A percentile compares a stretch with the other conserved stretches of the same genome.
Conservation (phyloP, 1,284 basidiomycete species). For the Leucoagaricus sp. region DNA sequence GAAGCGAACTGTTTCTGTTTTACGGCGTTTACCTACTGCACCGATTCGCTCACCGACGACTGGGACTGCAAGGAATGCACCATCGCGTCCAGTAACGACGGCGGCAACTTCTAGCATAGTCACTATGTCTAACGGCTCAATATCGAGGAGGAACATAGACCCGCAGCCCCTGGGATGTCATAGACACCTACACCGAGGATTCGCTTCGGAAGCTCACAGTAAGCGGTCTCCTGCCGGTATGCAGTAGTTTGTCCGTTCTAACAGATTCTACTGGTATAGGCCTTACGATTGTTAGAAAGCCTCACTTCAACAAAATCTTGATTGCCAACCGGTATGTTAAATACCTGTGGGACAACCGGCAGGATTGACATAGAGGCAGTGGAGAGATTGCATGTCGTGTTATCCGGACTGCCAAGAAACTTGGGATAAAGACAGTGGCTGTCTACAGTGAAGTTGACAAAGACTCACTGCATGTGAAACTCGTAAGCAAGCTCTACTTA, state of each 20-base stretch:
- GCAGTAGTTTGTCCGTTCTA: neutral
- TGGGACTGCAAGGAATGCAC: constrained; percentile 8
- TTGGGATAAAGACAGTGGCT: constrained; percentile 89
- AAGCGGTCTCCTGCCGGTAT: constrained; percentile 3
- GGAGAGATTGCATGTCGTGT: constrained; percentile 95
- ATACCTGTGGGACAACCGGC: neutral
- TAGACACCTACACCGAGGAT: constrained; percentile 16
- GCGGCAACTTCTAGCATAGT: neutral
- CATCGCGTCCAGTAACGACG: constrained; percentile 17
- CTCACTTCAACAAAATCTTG: constrained; percentile 82
- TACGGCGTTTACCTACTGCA: constrained; percentile 18
- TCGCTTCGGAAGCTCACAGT: constrained; percentile 26
- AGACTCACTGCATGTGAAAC: constrained; percentile 74
- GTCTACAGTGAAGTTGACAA: constrained; percentile 88
- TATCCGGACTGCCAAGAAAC: constrained; percentile 84
- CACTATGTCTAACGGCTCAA: neutral
- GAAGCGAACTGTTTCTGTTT: constrained; percentile 21
- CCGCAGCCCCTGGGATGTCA: neutral
- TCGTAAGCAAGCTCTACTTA: constrained; percentile 44
- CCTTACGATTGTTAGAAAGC: constrained; percentile 20
- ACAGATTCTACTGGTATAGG: constrained; percentile 15
- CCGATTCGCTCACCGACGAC: constrained; percentile 14
- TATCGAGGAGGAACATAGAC: neutral
- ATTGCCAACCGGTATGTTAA: constrained; percentile 74
- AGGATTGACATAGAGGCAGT: constrained; percentile 37